Evolutionary conservation across 768 basidiomycete genomes (phyloP), one percentile per base, ranked within the genome.

Genomic region (Trametes coccinea): DNA sequence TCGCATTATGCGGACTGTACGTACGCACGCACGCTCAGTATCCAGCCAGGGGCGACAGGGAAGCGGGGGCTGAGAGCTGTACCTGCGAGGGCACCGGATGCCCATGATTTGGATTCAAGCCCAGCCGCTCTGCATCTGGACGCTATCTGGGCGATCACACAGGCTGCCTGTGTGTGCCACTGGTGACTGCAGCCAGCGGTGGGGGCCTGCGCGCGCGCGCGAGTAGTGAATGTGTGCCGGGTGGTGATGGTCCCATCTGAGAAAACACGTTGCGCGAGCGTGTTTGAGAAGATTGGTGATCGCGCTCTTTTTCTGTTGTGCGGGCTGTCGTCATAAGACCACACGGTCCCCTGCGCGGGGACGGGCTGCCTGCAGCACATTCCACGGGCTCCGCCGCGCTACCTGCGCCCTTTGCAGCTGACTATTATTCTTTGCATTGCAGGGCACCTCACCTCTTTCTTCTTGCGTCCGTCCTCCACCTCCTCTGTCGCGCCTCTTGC

Each of bases 281-380:
- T 65, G 64, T 51, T 44, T 33, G 60, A 47, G 60, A 58, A 61
- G 64, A 54, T n/a, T 64, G 43, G 45, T 53, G 62, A 60, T 64
- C 58, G 64, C 60, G 56, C 60, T 45, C 64, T 61, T 58, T 61
- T 61, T 58, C 46, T 54, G 62, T 64, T 50, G 53, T 57, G 60
- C 52, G 48, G 54, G 60, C 56, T 62, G 56, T 66, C 69, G 66
- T 69, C 69, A 69, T 70, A 70, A 68, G 67, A 67, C 67, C 62
- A 59, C 55, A 51, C 29, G 45, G 29, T 34, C 52, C 48, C 48
- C 30, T 49, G 48, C 48, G 48, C 30, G 27, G 48, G 22, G 48
- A 48, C 39, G 49, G 40, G 45, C 45, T 31, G 62, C 49, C 59
- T 37, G 31, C 22, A 51, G 41, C 55, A 61, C 44, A 30, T 34